Evolutionary conservation across 768 basidiomycete species (phyloP).

Genomic region (Pisolithus orientalis): DNA sequence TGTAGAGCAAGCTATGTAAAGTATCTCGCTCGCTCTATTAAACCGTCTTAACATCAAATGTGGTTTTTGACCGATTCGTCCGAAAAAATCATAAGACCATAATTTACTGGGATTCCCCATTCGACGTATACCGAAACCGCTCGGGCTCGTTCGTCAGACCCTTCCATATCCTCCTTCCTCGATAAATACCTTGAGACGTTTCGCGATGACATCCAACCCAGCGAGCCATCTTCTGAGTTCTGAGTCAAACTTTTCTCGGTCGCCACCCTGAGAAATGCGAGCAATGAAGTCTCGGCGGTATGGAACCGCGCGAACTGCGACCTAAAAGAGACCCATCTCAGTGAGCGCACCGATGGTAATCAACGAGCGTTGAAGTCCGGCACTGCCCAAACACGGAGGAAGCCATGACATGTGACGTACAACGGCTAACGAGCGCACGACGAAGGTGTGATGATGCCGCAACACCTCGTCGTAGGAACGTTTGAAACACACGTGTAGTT

Average conservation of each 20-base stretch:
- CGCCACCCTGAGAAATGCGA: constrained; percentile 56
- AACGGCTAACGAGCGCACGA: constrained; percentile 48
- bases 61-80: neutral
- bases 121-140: constrained; percentile 1
- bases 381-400: neutral
- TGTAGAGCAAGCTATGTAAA: neutral
- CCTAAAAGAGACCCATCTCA: constrained; percentile 24
- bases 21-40: neutral
- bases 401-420: constrained; percentile 17
- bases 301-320: constrained; percentile 59
- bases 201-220: constrained; percentile 52
- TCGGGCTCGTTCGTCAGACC: constrained; percentile 29
- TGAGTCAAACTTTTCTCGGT: constrained; percentile 49
- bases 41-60: neutral
- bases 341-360: constrained; percentile 1
- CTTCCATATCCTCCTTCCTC: constrained; percentile 52
- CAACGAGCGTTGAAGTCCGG: neutral
- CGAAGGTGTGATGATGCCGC: constrained; percentile 57
- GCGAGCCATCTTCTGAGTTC: constrained; percentile 59
- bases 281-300: constrained; percentile 58
- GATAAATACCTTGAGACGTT: constrained; percentile 48
- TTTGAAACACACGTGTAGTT: constrained; percentile 65
- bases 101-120: constrained; percentile 12
- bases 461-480: constrained; percentile 65
- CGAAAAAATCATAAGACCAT: neutral